Evolutionary conservation across 2,329 filamentous ascomycete species (phyloP).

Genomic region (Alternaria novae-zelandiae): DNA sequence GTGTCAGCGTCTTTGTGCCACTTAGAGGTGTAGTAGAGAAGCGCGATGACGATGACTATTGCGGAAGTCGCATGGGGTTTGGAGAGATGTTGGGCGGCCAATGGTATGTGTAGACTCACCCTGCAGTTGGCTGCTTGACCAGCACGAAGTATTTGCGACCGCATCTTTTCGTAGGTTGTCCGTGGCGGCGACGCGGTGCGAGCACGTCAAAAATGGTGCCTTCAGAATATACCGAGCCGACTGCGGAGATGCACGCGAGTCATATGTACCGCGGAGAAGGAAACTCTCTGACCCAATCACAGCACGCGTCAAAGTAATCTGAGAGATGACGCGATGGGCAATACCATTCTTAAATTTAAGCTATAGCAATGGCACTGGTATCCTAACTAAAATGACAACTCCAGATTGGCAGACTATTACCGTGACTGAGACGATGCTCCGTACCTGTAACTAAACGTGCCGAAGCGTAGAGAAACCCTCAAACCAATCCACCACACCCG

Average conservation of each 20-base stretch:
- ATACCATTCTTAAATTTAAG: neutral
- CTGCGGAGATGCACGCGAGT: conserved; percentile 15
- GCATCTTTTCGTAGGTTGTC: conserved; percentile 40
- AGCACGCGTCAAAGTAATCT: conserved; percentile 5
- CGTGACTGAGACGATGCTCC: neutral
- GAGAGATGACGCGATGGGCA: neutral
- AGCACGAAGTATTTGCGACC: conserved; percentile 41
- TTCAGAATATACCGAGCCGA: neutral
- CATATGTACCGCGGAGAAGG: conserved; percentile 19
- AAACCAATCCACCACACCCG: neutral
- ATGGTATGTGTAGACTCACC: conserved; percentile 28
- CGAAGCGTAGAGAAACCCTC: conserved; percentile 3
- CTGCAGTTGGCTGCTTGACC: conserved; percentile 41
- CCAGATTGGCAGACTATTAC: neutral
- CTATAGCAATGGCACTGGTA: conserved; percentile 12
- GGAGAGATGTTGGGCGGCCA: neutral
- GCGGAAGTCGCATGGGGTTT: neutral
- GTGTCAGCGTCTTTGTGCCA: conserved; percentile 5
- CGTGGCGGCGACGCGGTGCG: conserved; percentile 22
- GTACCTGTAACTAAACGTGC: conserved; percentile 1
- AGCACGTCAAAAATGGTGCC: conserved; percentile 20
- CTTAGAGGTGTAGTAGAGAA: neutral
- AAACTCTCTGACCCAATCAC: conserved; percentile 32
- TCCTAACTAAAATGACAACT: conserved; percentile 9
- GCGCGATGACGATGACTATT: neutral